Evolutionary conservation across 2,329 filamentous ascomycete species (phyloP).

Genomic region (Apiospora rasikravindrae): DNA sequence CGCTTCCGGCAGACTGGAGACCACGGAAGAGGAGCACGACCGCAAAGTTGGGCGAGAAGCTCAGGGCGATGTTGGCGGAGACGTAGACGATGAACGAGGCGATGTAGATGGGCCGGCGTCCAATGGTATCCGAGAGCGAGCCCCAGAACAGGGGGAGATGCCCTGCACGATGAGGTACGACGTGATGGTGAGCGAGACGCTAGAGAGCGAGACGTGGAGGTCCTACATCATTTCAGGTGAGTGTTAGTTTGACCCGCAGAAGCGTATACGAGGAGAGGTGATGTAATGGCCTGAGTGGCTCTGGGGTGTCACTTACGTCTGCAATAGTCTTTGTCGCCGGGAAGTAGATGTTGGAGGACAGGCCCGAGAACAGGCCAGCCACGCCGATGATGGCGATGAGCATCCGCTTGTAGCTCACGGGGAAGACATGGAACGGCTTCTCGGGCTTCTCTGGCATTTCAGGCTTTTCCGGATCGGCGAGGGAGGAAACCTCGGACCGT

Average conservation of each 20-base stretch:
- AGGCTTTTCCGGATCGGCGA: not conserved
- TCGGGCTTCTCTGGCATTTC: not conserved
- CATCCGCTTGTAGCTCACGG: constrained; percentile 46
- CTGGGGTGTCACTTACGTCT: constrained; percentile 27
- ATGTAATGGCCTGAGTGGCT: not conserved
- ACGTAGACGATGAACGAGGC: constrained; percentile 54
- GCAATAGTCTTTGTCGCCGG: constrained; percentile 48
- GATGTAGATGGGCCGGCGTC: constrained; percentile 51
- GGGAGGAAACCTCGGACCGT: not conserved
- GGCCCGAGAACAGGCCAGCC: constrained; percentile 57
- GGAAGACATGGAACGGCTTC: constrained; percentile 42
- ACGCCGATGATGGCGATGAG: constrained; percentile 55
- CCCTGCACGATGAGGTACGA: constrained; percentile 58
- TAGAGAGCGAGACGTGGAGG: constrained; percentile 35
- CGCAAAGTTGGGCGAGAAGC: constrained; percentile 47
- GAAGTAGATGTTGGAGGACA: constrained; percentile 58
- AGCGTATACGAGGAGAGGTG: not conserved
- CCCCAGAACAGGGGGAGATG: constrained; percentile 55
- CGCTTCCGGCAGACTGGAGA: constrained; percentile 53
- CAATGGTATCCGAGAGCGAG: constrained; percentile 51
- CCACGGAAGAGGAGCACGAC: constrained; percentile 51
- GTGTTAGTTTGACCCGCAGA: not conserved
- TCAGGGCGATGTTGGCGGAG: constrained; percentile 51
- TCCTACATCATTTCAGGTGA: constrained; percentile 27
- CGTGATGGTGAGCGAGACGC: constrained; percentile 48